Conservation (phyloP, 148 eudicot species). For the Heliamphora exappendiculata region DNA sequence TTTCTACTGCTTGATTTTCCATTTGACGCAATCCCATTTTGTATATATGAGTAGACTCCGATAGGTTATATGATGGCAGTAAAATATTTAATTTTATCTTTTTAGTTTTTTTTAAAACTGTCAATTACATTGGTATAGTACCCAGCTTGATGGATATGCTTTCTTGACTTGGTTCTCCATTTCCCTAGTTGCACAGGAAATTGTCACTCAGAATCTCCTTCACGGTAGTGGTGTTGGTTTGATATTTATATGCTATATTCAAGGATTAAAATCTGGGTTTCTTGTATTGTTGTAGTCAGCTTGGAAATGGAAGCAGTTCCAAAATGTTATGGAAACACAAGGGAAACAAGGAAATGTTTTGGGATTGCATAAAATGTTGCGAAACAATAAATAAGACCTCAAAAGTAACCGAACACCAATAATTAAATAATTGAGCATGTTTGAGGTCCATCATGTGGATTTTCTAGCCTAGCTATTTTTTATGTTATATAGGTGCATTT, state of each 20-base stretch:
- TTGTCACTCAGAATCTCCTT: not conserved
- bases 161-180: not conserved
- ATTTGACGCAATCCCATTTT: constrained; percentile 95
- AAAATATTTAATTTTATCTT: constrained; percentile 13
- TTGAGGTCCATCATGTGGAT: no score
- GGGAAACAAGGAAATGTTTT: no score
- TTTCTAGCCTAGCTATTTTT: no score
- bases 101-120: not conserved
- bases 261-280: not conserved
- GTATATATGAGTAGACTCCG: constrained; percentile 89
- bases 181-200: not conserved
- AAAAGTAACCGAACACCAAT: no score
- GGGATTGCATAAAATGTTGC: no score
- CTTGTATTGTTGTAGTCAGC: not conserved
- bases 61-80: constrained; percentile 86
- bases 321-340: no score
- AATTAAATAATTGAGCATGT: no score
- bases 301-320: no score
- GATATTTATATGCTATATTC: not conserved
- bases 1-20: constrained; percentile 90
- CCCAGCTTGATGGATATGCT: not conserved
- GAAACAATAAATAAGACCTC: no score
- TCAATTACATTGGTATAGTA: not conserved
- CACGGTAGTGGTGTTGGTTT: not conserved
- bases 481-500: no score